Evolutionary conservation across 2,329 filamentous ascomycete species (phyloP).

Genomic region (Ophiostoma sp.): DNA sequence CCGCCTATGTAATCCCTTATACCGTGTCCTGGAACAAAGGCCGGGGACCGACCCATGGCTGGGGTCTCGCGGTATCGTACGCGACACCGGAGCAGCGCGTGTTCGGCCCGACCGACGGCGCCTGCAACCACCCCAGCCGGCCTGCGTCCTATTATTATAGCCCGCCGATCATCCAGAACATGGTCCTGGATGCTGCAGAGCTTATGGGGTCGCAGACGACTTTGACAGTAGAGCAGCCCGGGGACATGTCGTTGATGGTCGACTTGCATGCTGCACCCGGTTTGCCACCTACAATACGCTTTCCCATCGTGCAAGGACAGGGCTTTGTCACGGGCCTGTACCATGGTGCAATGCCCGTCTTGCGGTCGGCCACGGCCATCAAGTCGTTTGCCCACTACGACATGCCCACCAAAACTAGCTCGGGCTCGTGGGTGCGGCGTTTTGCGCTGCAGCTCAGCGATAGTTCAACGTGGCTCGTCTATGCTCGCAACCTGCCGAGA

Average conservation of each 20-base stretch:
- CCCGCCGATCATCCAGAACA: constrained; percentile 72
- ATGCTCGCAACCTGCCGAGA: constrained; percentile 58
- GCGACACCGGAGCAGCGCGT: constrained; percentile 61
- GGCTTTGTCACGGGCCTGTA: constrained; percentile 78
- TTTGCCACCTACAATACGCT: constrained; percentile 56
- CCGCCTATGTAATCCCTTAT: constrained; percentile 72
- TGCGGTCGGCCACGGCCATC: constrained; percentile 56
- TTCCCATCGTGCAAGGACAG: constrained; percentile 86
- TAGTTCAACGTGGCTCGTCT: constrained; percentile 71
- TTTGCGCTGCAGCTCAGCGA: constrained; percentile 72
- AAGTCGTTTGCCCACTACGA: constrained; percentile 11
- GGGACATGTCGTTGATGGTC: constrained; percentile 58
- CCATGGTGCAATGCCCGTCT: constrained; percentile 59
- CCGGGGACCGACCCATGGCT: constrained; percentile 57
- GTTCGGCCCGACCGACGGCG: constrained; percentile 52
- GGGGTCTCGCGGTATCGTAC: constrained; percentile 73
- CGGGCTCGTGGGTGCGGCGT: constrained; percentile 58
- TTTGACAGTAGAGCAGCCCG: constrained; percentile 50
- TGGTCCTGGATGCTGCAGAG: constrained; percentile 74
- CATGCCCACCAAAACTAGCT: constrained; percentile 34
- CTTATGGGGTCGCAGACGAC: constrained; percentile 53
- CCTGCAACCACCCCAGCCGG: constrained; percentile 16
- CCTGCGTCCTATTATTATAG: constrained; percentile 61
- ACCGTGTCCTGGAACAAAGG: constrained; percentile 63
- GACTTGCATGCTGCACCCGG: constrained; percentile 51